These are phyloP conservation scores for Trypanosoma platydactyli DNA, from an alignment of 208 protist genomes.

Conservation along the genomic window DNA sequence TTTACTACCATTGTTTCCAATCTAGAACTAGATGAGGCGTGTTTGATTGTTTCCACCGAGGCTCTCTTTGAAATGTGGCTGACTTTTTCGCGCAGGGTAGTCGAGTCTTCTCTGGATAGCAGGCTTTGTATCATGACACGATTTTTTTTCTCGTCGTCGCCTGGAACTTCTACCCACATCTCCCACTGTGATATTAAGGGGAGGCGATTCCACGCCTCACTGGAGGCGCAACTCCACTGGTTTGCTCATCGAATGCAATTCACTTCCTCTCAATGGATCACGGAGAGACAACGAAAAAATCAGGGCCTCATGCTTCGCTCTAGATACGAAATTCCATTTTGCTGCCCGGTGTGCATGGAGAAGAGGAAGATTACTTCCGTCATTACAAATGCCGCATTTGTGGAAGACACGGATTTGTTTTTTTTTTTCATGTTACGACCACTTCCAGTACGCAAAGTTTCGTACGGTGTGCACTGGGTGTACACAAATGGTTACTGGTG, in stretches of 20 bases:
- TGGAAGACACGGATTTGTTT: slow-evolving; percentile 72
- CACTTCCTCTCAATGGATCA: slow-evolving; percentile 18
- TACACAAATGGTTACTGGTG: slow-evolving; percentile 22
- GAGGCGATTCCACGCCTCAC: slow-evolving; percentile 1
- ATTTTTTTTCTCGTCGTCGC: not conserved
- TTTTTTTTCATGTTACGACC: slow-evolving; percentile 45
- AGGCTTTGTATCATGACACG: not conserved
- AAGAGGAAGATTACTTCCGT: not conserved
- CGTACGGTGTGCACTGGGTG: slow-evolving; percentile 24
- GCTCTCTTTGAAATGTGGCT: not conserved
- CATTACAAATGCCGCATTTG: slow-evolving; percentile 50
- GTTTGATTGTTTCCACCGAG: not conserved
- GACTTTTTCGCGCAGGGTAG: no score
- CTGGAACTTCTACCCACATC: not conserved
- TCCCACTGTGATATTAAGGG: slow-evolving; percentile 6
- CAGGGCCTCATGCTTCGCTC: slow-evolving; percentile 3
- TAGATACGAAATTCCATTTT: slow-evolving; percentile 11
- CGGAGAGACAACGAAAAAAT: slow-evolving; percentile 9
- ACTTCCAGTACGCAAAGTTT: slow-evolving; percentile 9
- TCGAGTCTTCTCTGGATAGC: not conserved
- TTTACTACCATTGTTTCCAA: not conserved
- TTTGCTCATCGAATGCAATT: slow-evolving; percentile 19
- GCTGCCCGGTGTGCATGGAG: not conserved
- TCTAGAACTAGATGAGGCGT: not conserved
- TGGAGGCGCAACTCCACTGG: slow-evolving; percentile 3